Conservation (phyloP, 768 basidiomycete genomes). For the Cystobasidiopsis lactophilus region DNA sequence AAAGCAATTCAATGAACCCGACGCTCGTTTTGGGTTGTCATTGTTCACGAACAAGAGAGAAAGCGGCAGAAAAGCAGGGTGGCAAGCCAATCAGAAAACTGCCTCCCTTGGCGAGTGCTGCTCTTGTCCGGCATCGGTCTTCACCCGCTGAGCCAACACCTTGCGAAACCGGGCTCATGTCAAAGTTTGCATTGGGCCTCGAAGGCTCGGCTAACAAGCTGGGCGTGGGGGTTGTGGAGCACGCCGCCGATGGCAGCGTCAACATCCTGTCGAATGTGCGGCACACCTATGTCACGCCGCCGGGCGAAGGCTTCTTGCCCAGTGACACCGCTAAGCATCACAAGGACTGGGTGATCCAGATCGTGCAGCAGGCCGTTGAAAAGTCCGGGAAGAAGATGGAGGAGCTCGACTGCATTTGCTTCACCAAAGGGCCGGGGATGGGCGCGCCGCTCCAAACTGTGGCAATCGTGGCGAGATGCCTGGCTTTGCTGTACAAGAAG, state of each 20-base stretch:
- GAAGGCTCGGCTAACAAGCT: constrained; percentile 98
- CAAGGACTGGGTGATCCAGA: constrained; percentile 66
- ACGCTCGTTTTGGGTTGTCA: too few species aligned
- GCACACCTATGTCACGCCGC: constrained; percentile 97
- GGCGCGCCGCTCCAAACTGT: constrained; percentile 90
- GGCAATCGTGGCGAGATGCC: constrained; percentile 71
- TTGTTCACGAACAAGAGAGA: too few species aligned
- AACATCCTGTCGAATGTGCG: constrained; percentile 73
- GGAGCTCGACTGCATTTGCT: constrained; percentile 84
- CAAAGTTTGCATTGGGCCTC: constrained; percentile 77
- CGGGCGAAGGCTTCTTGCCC: constrained; percentile 92
- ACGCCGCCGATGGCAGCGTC: constrained; percentile 41
- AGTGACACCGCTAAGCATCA: constrained; percentile 90
- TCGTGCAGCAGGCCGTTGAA: constrained; percentile 53
- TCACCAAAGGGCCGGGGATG: constrained; percentile 99
- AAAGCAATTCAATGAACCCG: too few species aligned
- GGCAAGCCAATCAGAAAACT: too few species aligned
- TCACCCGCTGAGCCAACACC: too few species aligned
- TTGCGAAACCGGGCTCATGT: too few species aligned
- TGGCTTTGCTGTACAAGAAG: constrained; percentile 67
- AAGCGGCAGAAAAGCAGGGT: too few species aligned
- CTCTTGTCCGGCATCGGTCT: too few species aligned
- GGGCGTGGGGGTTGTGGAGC: constrained; percentile 76
- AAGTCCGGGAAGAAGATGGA: constrained; percentile 47
- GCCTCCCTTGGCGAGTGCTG: too few species aligned